A percentile compares a stretch with the other conserved stretches of the same genome.
Conservation (phyloP, 192 early-diverging fungal species). For the Gorgonomyces haynaldii region DNA sequence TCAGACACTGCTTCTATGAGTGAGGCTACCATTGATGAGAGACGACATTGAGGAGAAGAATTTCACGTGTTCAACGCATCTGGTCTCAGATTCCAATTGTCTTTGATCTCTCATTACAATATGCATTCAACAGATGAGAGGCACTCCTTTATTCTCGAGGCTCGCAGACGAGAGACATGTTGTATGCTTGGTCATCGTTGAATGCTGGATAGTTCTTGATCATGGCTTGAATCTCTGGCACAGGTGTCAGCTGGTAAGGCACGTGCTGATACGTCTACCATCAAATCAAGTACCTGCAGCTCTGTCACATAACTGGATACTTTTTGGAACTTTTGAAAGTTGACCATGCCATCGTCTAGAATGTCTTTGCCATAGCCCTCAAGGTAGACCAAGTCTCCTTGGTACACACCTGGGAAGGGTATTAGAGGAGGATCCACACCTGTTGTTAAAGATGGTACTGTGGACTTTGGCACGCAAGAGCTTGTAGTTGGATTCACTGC, state of each 20-base stretch:
- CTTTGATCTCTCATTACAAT: too few species aligned
- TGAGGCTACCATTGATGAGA: too few species aligned
- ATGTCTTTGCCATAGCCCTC: slow-evolving; percentile 39
- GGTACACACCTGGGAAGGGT: slow-evolving; percentile 48
- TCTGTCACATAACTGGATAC: slow-evolving; percentile 38
- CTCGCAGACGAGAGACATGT: slow-evolving; percentile 34
- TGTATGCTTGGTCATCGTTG: slow-evolving; percentile 40
- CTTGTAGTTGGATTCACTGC: slow-evolving; percentile 47
- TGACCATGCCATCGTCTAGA: slow-evolving; percentile 33
- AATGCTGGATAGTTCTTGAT: slow-evolving; percentile 20
- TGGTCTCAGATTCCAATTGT: too few species aligned
- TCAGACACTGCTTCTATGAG: too few species aligned
- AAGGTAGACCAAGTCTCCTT: slow-evolving; percentile 47
- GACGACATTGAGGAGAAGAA: too few species aligned
- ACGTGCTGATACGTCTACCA: slow-evolving; percentile 35
- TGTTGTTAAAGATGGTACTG: too few species aligned
- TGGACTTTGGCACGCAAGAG: slow-evolving; percentile 34
- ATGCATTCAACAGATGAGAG: too few species aligned
- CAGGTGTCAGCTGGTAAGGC: slow-evolving; percentile 26
- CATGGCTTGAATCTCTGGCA: slow-evolving; percentile 41
- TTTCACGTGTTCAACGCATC: too few species aligned
- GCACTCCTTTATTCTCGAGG: too few species aligned
- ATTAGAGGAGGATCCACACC: slow-evolving; percentile 41
- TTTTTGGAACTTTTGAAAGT: slow-evolving; percentile 47
- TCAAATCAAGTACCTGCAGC: slow-evolving; percentile 28